Base-by-base conservation (phyloP, 2,329 filamentous ascomycete species). In the Polychaeton citri region DNA sequence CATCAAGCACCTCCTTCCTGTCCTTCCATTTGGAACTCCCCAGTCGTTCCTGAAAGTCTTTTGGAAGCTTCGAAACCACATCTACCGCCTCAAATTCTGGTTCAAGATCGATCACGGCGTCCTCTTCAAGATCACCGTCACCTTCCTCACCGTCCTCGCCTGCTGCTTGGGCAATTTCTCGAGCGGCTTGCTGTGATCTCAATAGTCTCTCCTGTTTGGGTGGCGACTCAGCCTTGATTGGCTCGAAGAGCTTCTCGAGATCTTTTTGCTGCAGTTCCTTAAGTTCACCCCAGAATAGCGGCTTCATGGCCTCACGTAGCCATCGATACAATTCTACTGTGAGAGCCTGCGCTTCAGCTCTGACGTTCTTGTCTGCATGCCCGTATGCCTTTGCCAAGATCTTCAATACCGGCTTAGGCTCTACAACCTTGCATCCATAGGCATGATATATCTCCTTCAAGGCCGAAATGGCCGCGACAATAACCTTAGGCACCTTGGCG, bases 21-120 rank as follows among this genome's bases (percentile, higher is more conserved):
- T 98, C 92, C 56, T 98, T 98, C 90, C 90, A 98, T 57, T 98
- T 98, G 1, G 87, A 79, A 7, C 88, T 96, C 0, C 73, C 79
- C 19, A 98, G 65, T 40, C 81, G 77, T 16, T 98, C 90, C 45
- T 75, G 71, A 45, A 95, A 87, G 54, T 86, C 78, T 26, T 76
- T 74, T 0, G 88, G 81, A 3, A 96, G 68, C 49, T 88, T 90
- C 24, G 81, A 71, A 38, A 84, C 60, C 1, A 95, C 77, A 54
- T 98, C 86, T 40, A 95, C 79, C 0, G 88, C 83, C 54, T 94
- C 87, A 21, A 82, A 65, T 35, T 69, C 66, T 2, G 65, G 64
- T 39, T 69, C 66, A 9, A 69, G 54, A 51, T 96, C 88, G 34
- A 93, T 69, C 50, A 87, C 87, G 4, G 56, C 74, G 2, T 72